Base-by-base conservation (phyloP, 2,329 filamentous ascomycete genomes). In the Chrysosporium queenslandicum region DNA sequence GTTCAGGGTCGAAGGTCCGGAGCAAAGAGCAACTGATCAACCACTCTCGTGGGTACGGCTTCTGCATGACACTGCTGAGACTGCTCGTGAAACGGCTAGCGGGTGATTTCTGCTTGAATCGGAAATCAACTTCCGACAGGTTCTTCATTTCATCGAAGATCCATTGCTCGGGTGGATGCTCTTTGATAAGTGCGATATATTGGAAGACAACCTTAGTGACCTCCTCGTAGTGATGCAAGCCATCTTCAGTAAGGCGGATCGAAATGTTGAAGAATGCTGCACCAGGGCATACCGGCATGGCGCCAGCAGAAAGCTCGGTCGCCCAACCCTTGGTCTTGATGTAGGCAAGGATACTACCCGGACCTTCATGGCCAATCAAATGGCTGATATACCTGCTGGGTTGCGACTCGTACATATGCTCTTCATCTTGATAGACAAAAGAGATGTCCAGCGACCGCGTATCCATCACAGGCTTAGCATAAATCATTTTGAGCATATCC, bases 391-490 rank as follows among this genome's bases (percentile, higher is more conserved):
- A 96, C 55, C 85, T 80, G 58, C 85, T 86, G 0, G 90, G 90
- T 58, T 92, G 86, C 6, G 83, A 82, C 63, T 90, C 85, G 66
- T 81, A 91, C 55, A 89, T 73, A 0, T 79, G 68, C 58, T 94
- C 87, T 65, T 95, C 88, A 58, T 95, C 88, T 16, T 88, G 78
- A 65, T 88, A 94, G 1, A 87, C 84, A 65, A 96, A 95, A 56
- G 80, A 82, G 42, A 96, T 77, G 55, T 86, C 86, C 56, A 96
- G 70, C 49, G 85, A 83, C 52, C 87, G 79, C 16, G 82, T 83
- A 58, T 96, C 88, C 82, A 94, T 90, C 40, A 96, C 89, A 0
- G 90, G 90, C 71, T 92, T 94, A 23, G 86, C 87, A 64, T 91
- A 94, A 49, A 86, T 81, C 66, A 91, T 85, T 32, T 81, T 85